Percentiles rank a stretch among this genome's conserved stretches.
phyloP scores from a whole-genome alignment of 139 green algal genomes.

The Volvox africanus region DNA sequence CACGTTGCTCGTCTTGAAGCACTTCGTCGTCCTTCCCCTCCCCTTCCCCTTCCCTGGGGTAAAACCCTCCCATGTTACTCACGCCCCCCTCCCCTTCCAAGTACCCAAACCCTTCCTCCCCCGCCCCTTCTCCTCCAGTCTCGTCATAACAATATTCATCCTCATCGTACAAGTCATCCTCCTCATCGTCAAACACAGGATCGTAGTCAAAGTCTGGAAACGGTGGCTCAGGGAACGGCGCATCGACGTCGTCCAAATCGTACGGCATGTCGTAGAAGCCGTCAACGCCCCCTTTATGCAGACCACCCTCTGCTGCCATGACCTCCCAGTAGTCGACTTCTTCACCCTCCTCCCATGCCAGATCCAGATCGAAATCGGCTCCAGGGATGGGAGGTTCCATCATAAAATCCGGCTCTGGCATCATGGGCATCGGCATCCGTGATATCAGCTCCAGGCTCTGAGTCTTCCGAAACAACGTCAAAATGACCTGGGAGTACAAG shows the following conservation, averaged over 20 bases:
- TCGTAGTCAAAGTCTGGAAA: constrained; percentile 32
- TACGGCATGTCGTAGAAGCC: constrained; percentile 7
- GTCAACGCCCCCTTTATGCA: neutral
- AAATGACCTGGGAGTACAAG: constrained; percentile 30
- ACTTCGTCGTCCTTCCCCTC: neutral
- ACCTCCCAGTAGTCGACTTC: constrained; percentile 12
- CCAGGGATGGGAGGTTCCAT: constrained; percentile 4
- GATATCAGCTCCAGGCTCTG: constrained; percentile 32
- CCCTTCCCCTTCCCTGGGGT: neutral
- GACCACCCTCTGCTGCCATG: neutral
- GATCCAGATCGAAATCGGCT: constrained; percentile 25
- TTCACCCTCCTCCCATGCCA: constrained; percentile 28
- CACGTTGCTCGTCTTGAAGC: too few species aligned
- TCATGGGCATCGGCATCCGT: constrained; percentile 35
- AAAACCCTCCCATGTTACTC: neutral
- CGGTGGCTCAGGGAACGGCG: constrained; percentile 18
- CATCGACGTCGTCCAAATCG: neutral
- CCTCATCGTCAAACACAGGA: constrained; percentile 17
- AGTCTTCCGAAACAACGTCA: constrained; percentile 26
- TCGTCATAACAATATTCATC: neutral
- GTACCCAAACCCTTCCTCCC: neutral
- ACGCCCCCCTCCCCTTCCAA: neutral
- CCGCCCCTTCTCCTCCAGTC: neutral
- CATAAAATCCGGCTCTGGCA: constrained; percentile 24
- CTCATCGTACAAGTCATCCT: neutral